These are phyloP conservation scores for Ormosia semicastrata DNA, from an alignment of 306 rosid genomes.

Conservation along the genomic window DNA sequence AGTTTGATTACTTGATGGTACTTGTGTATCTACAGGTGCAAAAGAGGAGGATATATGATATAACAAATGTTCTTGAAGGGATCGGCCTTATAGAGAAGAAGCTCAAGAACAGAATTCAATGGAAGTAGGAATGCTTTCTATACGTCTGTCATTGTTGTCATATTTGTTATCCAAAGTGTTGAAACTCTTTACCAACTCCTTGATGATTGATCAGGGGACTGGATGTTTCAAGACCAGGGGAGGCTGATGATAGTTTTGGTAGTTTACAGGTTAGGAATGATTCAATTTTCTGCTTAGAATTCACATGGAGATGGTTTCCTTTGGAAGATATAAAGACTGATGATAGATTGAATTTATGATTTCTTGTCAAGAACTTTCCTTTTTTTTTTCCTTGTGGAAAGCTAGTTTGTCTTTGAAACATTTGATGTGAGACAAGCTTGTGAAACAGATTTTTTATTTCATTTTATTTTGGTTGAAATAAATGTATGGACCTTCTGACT, in stretches of 20 bases:
- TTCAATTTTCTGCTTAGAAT: constrained; percentile 27
- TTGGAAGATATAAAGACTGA: background rate
- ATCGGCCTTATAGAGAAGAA: constrained; percentile 98
- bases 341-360: constrained; percentile 3
- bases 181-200: constrained; percentile 21
- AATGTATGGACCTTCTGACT: background rate
- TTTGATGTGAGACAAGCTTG: background rate
- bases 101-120: constrained; percentile 95
- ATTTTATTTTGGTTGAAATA: constrained; percentile 20
- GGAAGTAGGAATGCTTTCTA: constrained; percentile 72
- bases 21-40: constrained; percentile 67
- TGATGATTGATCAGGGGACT: constrained; percentile 69
- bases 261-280: constrained; percentile 71
- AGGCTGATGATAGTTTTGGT: constrained; percentile 68
- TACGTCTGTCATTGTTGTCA: constrained; percentile 3
- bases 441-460: constrained; percentile 11
- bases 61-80: constrained; percentile 98
- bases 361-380: background rate
- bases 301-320: constrained; percentile 11
- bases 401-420: background rate
- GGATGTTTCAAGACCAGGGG: constrained; percentile 82
- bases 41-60: constrained; percentile 96
- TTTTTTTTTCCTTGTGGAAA: background rate
- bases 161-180: constrained; percentile 18
- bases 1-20: constrained; percentile 26